A percentile compares a stretch with the other conserved stretches of the same genome.
Conservation (phyloP, 139 green algal species). For the Chlamydomonas sphaeroides region DNA sequence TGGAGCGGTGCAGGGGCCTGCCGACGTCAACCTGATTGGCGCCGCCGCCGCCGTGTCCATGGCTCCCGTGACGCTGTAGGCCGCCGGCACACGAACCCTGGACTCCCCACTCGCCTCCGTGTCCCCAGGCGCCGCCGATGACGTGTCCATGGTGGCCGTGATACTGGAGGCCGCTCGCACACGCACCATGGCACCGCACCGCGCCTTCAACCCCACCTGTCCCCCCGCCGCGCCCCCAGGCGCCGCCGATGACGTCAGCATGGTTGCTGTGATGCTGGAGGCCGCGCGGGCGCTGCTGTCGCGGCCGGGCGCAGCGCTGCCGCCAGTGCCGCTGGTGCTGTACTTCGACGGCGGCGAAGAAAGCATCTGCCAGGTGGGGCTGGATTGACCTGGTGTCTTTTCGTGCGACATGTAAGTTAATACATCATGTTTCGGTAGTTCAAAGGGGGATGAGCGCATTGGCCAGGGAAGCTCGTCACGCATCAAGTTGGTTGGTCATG, state of each 20-base stretch:
- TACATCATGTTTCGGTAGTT: too few species aligned
- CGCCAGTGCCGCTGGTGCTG: conserved; percentile 68
- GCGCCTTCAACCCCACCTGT: not conserved
- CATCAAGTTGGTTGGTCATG: too few species aligned
- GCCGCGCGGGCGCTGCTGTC: conserved; percentile 60
- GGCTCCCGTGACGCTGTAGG: too few species aligned
- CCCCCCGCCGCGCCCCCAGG: conserved; percentile 40
- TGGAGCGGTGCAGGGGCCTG: too few species aligned
- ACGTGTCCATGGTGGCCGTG: conserved; percentile 62
- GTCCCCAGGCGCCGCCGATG: conserved; percentile 65
- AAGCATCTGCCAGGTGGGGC: conserved; percentile 34
- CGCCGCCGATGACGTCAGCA: conserved; percentile 63
- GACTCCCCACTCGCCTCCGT: conserved; percentile 53
- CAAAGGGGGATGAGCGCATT: too few species aligned
- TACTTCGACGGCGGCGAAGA: conserved; percentile 61
- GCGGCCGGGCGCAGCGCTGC: conserved; percentile 15
- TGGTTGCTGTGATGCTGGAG: conserved; percentile 72
- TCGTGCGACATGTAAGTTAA: too few species aligned
- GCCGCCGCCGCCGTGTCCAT: too few species aligned
- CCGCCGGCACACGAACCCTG: conserved; percentile 60
- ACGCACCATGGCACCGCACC: not conserved
- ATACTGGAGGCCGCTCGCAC: conserved; percentile 69
- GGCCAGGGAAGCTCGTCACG: too few species aligned
- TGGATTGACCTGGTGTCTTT: too few species aligned
- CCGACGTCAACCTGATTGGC: too few species aligned